A percentile compares a stretch with the other conserved stretches of the same genome.
These are phyloP conservation scores for Apostasia ramifera DNA, from an alignment of 106 monocot species.

Conservation along the genomic window DNA sequence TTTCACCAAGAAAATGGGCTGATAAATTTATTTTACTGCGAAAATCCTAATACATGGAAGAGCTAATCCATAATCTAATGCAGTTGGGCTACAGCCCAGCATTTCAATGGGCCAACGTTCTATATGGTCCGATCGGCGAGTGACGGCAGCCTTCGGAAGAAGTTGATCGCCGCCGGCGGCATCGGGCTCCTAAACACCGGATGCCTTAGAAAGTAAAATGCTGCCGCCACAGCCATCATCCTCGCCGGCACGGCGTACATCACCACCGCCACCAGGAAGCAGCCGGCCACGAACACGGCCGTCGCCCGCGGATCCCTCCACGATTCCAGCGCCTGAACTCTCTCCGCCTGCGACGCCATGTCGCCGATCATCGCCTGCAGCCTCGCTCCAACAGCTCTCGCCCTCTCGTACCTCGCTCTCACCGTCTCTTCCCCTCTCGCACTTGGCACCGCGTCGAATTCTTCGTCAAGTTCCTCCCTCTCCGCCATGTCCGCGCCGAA, in stretches of 20 bases:
- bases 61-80: no score
- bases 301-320: slow-evolving; percentile 90
- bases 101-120: background rate
- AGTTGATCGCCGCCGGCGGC: slow-evolving; percentile 65
- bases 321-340: slow-evolving; percentile 57
- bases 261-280: slow-evolving; percentile 35
- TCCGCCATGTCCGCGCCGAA: slow-evolving; percentile 28
- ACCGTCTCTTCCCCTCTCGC: slow-evolving; percentile 41
- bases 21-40: no score
- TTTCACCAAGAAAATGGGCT: no score
- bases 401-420: slow-evolving; percentile 64
- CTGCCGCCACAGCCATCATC: slow-evolving; percentile 36
- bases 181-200: slow-evolving; percentile 64
- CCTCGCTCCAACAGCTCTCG: slow-evolving; percentile 41
- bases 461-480: slow-evolving; percentile 89
- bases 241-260: slow-evolving; percentile 51
- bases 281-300: slow-evolving; percentile 51
- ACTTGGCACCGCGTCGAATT: slow-evolving; percentile 74
- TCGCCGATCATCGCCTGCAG: slow-evolving; percentile 64
- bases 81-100: no score
- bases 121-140: slow-evolving; percentile 57
- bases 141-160: slow-evolving; percentile 76
- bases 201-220: slow-evolving; percentile 66
- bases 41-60: no score
- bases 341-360: slow-evolving; percentile 66